Evolutionary conservation across 495 filamentous ascomycete genomes (phyloP).

Genomic region (Apiosordaria backusii): DNA sequence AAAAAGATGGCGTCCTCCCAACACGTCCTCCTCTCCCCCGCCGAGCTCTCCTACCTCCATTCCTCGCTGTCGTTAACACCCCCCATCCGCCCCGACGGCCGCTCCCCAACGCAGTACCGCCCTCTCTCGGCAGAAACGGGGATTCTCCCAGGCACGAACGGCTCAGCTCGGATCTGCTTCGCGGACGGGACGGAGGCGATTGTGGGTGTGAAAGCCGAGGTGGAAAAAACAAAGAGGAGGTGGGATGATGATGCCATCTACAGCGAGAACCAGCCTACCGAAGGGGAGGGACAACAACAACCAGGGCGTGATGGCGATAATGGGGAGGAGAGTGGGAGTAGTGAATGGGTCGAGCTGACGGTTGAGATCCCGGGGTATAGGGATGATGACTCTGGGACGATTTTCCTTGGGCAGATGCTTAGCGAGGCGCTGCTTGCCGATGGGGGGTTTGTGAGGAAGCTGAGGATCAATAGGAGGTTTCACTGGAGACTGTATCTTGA

Average conservation of each 20-base stretch:
- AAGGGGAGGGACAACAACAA: slow-evolving; percentile 19
- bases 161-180: slow-evolving; percentile 88
- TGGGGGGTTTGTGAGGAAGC: slow-evolving; percentile 61
- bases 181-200: slow-evolving; percentile 93
- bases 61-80: slow-evolving; percentile 70
- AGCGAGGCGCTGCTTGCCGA: slow-evolving; percentile 80
- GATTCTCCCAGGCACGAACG: slow-evolving; percentile 84
- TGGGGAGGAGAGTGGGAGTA: slow-evolving; percentile 36
- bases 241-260: slow-evolving; percentile 28
- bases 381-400: slow-evolving; percentile 86
- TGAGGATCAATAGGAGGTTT: slow-evolving; percentile 83
- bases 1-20: slow-evolving; percentile 38
- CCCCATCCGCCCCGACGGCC: slow-evolving; percentile 88
- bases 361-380: slow-evolving; percentile 83
- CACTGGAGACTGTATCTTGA: slow-evolving; percentile 97
- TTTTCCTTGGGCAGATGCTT: slow-evolving; percentile 83
- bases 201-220: slow-evolving; percentile 90
- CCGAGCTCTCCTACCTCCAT: slow-evolving; percentile 95
- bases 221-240: slow-evolving; percentile 61
- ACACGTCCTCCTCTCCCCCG: slow-evolving; percentile 74
- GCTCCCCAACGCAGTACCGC: slow-evolving; percentile 80
- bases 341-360: slow-evolving; percentile 74
- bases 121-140: slow-evolving; percentile 84
- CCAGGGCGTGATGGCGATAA: slow-evolving; percentile 7
- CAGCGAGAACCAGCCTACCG: slow-evolving; percentile 24